Conservation (phyloP, 176 grass and related monocot genomes). For the Carex scoparia region DNA sequence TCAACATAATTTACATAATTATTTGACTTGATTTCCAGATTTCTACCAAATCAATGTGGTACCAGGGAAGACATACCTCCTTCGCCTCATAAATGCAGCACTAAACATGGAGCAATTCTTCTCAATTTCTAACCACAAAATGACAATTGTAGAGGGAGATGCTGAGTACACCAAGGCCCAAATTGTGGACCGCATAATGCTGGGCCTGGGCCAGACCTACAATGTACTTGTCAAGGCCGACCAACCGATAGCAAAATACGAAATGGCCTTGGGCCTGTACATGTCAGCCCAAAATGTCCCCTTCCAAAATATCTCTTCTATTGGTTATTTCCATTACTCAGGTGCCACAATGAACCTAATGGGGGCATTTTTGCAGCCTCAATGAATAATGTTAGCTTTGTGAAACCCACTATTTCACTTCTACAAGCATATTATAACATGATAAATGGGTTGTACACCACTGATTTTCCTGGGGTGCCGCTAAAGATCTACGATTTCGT, state of each 20-base stretch:
- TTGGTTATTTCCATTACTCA: conserved; percentile 15
- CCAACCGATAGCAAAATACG: conserved; percentile 9
- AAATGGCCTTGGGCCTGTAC: conserved; percentile 17
- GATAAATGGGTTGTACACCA: conserved; percentile 23
- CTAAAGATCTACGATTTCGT: conserved; percentile 23
- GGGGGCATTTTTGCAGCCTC: conserved; percentile 21
- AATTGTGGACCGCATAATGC: conserved; percentile 42
- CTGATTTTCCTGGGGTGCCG: conserved; percentile 25
- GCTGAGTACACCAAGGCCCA: conserved; percentile 53
- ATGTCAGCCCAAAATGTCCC: conserved; percentile 12
- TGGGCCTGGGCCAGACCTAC: conserved; percentile 66
- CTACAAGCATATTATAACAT: conserved; percentile 28
- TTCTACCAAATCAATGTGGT: conserved; percentile 30
- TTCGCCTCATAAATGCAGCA: conserved; percentile 45
- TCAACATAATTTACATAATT: not conserved
- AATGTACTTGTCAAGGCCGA: conserved; percentile 57
- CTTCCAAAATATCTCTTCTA: conserved; percentile 19
- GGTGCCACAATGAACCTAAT: not conserved
- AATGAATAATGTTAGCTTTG: conserved; percentile 31
- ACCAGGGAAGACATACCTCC: conserved; percentile 46
- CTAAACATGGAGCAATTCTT: conserved; percentile 52
- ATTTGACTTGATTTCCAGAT: conserved; percentile 14
- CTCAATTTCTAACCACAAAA: conserved; percentile 40
- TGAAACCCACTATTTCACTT: conserved; percentile 20
- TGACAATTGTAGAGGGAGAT: conserved; percentile 47